phyloP scores from a whole-genome alignment of 805 yeast species.

The Spathaspora sp. region DNA sequence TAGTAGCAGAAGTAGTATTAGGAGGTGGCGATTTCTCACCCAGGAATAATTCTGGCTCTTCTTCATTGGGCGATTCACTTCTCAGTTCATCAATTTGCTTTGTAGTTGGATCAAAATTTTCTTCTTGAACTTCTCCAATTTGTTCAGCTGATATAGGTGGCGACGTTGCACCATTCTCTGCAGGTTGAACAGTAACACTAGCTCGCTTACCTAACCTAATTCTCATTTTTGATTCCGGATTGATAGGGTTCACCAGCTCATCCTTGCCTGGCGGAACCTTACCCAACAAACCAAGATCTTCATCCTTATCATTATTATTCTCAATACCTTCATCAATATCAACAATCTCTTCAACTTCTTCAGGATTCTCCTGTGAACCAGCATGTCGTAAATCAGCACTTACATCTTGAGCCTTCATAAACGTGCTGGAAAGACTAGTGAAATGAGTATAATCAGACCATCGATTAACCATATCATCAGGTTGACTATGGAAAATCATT shows the following conservation, averaged over 20 bases:
- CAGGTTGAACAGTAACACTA: background rate
- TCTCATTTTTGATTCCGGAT: conserved; percentile 5
- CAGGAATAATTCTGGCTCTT: background rate
- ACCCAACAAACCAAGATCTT: conserved; percentile 35
- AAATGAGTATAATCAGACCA: conserved; percentile 88
- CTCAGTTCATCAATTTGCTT: background rate
- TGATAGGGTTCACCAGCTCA: conserved; percentile 7
- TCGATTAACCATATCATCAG: conserved; percentile 83
- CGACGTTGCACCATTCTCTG: background rate
- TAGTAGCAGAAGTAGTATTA: background rate
- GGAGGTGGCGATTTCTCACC: background rate
- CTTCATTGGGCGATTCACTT: background rate
- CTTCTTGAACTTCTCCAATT: conserved; percentile 1
- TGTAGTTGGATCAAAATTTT: background rate
- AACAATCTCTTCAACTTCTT: conserved; percentile 1
- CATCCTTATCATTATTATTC: conserved; percentile 12
- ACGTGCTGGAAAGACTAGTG: conserved; percentile 57
- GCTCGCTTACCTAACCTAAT: conserved; percentile 6
- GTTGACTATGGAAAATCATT: conserved; percentile 88
- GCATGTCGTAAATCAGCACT: conserved; percentile 29
- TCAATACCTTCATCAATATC: conserved; percentile 8
- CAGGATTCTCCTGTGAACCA: background rate
- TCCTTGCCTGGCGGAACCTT: conserved; percentile 24
- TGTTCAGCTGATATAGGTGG: background rate
- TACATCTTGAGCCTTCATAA: conserved; percentile 36